A percentile compares a stretch with the other conserved stretches of the same genome.
These are phyloP conservation scores for Phaseolus coccineus DNA, from an alignment of 331 rosid species.

Conservation along the genomic window DNA sequence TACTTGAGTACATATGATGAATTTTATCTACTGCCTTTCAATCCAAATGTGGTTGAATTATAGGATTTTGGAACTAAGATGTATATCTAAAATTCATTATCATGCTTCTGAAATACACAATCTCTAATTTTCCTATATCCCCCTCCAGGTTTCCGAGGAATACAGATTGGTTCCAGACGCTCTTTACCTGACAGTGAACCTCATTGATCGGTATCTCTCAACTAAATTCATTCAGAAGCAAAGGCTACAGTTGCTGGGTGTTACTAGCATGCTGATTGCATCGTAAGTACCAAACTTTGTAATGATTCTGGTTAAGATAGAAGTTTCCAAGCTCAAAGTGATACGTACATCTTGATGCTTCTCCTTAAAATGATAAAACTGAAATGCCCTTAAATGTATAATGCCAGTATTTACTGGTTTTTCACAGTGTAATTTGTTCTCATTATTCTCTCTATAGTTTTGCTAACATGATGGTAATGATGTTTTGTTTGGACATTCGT, in stretches of 20 bases:
- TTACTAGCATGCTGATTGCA: constrained; percentile 86
- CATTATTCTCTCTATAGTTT: background rate
- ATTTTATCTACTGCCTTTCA: background rate
- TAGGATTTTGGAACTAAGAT: constrained; percentile 13
- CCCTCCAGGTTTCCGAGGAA: constrained; percentile 86
- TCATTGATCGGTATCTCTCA: constrained; percentile 89
- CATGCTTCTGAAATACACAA: constrained; percentile 27
- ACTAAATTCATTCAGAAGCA: constrained; percentile 59
- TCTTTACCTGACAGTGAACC: constrained; percentile 88
- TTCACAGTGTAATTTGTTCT: background rate
- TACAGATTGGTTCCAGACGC: constrained; percentile 87
- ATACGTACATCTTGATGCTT: background rate
- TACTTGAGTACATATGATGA: constrained; percentile 11
- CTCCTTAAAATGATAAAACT: constrained; percentile 18
- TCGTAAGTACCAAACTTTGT: constrained; percentile 71
- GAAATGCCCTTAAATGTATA: background rate
- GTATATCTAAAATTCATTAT: background rate
- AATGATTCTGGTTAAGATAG: constrained; percentile 23
- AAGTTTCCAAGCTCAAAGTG: background rate
- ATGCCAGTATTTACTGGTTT: constrained; percentile 24
- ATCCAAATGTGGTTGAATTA: constrained; percentile 18
- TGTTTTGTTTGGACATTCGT: background rate
- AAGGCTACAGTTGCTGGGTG: constrained; percentile 88
- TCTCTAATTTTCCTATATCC: constrained; percentile 1
- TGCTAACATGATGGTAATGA: background rate